Percentiles rank a stretch among this genome's conserved stretches.
These are phyloP conservation scores for Tetrahymena malaccensis DNA, from an alignment of 73 alveolate genomes.

Conservation along the genomic window DNA sequence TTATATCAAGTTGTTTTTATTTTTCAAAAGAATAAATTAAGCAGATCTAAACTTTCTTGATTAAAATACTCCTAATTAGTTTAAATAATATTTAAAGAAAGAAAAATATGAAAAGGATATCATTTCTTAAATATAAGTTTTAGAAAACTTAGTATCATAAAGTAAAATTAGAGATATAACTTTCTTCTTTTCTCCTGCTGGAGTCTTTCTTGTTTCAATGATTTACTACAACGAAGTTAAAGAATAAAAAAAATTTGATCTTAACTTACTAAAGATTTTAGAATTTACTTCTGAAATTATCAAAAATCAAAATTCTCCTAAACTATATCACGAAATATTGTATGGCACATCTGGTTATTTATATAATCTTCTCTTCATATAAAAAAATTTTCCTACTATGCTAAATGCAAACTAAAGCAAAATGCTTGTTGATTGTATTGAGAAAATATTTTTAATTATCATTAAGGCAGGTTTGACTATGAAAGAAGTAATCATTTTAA, in stretches of 20 bases:
- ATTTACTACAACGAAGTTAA: background rate
- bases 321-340: constrained; percentile 71
- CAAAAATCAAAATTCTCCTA: constrained; percentile 3
- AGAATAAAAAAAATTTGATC: constrained; percentile 1
- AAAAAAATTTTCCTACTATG: constrained; percentile 31
- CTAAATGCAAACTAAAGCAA: constrained; percentile 2
- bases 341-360: constrained; percentile 93
- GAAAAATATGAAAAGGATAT: background rate
- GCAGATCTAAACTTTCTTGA: background rate
- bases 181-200: background rate
- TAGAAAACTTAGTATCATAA: background rate
- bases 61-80: background rate
- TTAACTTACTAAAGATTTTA: background rate
- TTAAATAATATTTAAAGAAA: background rate
- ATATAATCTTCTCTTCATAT: constrained; percentile 65
- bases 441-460: background rate
- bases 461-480: background rate
- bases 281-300: background rate
- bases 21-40: background rate
- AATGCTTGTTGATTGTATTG: constrained; percentile 6
- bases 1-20: constrained; percentile 5
- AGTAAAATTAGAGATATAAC: background rate
- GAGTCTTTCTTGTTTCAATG: constrained; percentile 1
- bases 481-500: background rate
- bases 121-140: background rate